phyloP scores from a whole-genome alignment of 1,139 yeast genomes.

The Debaryomyces nepalensis region DNA sequence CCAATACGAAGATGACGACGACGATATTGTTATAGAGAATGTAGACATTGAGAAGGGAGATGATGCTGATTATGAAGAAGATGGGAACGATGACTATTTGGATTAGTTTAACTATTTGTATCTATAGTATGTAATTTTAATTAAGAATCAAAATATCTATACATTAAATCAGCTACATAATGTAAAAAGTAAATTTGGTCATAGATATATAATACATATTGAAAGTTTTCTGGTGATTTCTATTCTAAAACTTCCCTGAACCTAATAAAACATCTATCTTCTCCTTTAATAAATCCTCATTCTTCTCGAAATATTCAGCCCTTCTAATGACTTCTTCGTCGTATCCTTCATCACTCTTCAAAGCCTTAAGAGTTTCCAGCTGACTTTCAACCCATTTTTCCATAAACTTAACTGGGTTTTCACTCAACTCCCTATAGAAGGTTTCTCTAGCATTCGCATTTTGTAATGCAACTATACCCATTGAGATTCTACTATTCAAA shows the following conservation, averaged over 20 bases:
- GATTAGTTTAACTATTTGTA: slow-evolving; percentile 20
- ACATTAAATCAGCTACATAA: neutral
- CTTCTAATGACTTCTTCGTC: slow-evolving; percentile 89
- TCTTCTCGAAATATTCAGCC: slow-evolving; percentile 79
- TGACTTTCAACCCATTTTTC: slow-evolving; percentile 76
- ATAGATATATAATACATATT: slow-evolving; percentile 7
- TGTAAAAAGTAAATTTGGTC: no score
- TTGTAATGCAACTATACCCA: slow-evolving; percentile 69
- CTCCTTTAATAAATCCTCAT: slow-evolving; percentile 65
- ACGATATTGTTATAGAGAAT: slow-evolving; percentile 25
- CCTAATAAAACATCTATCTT: slow-evolving; percentile 74
- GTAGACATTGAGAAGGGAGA: slow-evolving; percentile 21
- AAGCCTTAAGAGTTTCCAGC: slow-evolving; percentile 72
- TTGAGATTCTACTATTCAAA: slow-evolving; percentile 62
- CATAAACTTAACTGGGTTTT: slow-evolving; percentile 78
- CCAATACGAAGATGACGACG: slow-evolving; percentile 26
- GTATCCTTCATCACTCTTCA: slow-evolving; percentile 86
- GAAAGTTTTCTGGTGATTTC: neutral
- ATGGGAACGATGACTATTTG: slow-evolving; percentile 21
- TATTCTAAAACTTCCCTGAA: slow-evolving; percentile 27
- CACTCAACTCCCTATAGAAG: slow-evolving; percentile 73
- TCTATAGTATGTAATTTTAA: slow-evolving; percentile 5
- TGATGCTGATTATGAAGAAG: slow-evolving; percentile 20
- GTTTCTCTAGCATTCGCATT: slow-evolving; percentile 51
- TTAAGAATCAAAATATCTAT: neutral